These are phyloP conservation scores for Arthrobotrys iridis DNA, from an alignment of 2,329 filamentous ascomycete genomes.

Conservation along the genomic window DNA sequence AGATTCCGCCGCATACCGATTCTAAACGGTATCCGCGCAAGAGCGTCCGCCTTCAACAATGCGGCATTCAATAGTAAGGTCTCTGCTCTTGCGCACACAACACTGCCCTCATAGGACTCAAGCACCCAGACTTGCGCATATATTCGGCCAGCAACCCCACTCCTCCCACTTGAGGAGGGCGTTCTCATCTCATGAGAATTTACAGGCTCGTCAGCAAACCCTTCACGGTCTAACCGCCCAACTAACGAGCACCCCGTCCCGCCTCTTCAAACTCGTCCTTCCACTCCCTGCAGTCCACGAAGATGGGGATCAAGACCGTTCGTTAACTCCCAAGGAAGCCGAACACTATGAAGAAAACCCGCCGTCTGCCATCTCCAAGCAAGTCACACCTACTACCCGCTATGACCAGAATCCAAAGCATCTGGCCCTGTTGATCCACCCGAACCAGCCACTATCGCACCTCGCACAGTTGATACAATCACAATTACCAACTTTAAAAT, in stretches of 20 bases:
- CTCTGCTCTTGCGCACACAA: conserved; percentile 25
- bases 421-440: conserved; percentile 83
- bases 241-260: conserved; percentile 80
- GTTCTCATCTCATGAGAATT: conserved; percentile 16
- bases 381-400: background rate
- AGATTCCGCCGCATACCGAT: background rate
- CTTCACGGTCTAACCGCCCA: conserved; percentile 60
- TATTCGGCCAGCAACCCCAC: background rate
- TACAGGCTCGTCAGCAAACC: conserved; percentile 34
- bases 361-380: conserved; percentile 19
- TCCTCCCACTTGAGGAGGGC: background rate
- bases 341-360: conserved; percentile 46
- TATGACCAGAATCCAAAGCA: conserved; percentile 65
- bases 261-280: conserved; percentile 81
- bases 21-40: background rate
- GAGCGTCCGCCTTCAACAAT: conserved; percentile 4
- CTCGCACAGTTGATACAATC: conserved; percentile 88
- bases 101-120: background rate
- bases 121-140: background rate
- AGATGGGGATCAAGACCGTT: conserved; percentile 19
- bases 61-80: conserved; percentile 34
- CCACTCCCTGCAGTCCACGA: conserved; percentile 68
- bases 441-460: conserved; percentile 89
- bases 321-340: conserved; percentile 22
- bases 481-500: conserved; percentile 76